Evolutionary conservation across 2,329 filamentous ascomycete species (phyloP), one percentile per base, ranked within the genome.

Genomic region (Sporothrix globosa): DNA sequence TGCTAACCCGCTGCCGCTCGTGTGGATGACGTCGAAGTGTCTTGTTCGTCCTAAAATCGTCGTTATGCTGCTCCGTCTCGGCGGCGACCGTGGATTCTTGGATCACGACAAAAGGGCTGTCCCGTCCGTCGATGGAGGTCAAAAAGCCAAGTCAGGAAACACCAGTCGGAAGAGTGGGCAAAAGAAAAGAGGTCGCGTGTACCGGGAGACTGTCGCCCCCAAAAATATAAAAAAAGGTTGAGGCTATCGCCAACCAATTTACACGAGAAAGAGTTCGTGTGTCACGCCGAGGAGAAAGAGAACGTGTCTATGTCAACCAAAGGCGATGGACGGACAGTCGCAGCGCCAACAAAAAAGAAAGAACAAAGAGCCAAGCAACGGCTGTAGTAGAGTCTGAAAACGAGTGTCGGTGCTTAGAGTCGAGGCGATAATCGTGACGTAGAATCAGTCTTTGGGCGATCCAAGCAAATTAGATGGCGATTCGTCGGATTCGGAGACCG

Each of bases 251-350:
- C 44, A 61, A 21, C 69, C 65, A 68, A 63, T 67, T 48, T 56
- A 60, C 52, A 41, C 61, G 61, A 50, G 27, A 69, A n/a, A 30
- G 11, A 27, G 41, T 69, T 24, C 61, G 67, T 54, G 69, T 72
- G 50, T 24, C 63, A 72, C 70, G 60, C 63, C 46, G 34, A 34
- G 9, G 34, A 34, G 34, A 9, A 68, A 65, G 34, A 48, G 34
- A 58, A 54, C 54, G 56, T 24, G 48, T 52, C 52, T 30, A 27
- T 30, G 46, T 52, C 46, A 34, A 52, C 44, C 63, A 41, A 39
- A 46, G n/a, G 39, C 41, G 44, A 66, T 5, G 19, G 14, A 5
- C 19, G 11, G 7, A 11, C 1, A 19, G 44, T 50, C 24, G 61
- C 61, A 21, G 48, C 13, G 61, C 61, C 46, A 27, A n/a, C 11